Conservation (phyloP, 345 rosid genomes). For the Eucalyptus regnans region DNA sequence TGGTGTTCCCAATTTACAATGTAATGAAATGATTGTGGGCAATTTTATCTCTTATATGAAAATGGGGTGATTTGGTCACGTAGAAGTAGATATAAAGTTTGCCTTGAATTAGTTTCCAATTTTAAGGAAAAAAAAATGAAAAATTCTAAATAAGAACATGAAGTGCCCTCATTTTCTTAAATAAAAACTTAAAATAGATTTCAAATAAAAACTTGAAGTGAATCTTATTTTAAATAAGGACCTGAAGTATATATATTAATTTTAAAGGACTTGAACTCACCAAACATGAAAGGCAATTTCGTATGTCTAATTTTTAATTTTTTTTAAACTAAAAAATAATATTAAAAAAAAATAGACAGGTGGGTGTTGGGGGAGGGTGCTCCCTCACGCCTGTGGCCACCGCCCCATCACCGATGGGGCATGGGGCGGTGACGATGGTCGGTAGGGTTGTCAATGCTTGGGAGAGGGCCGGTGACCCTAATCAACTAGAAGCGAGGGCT, state of each 20-base stretch:
- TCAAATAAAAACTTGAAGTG: fast-evolving
- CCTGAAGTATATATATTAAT: fast-evolving
- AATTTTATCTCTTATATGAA: neutral
- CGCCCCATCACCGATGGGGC: fast-evolving
- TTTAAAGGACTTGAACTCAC: too few relatives aligned
- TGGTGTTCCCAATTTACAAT: neutral
- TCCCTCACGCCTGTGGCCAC: fast-evolving
- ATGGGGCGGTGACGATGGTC: fast-evolving
- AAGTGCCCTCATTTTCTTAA: too few relatives aligned
- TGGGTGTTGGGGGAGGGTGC: too few relatives aligned
- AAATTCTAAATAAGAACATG: too few relatives aligned
- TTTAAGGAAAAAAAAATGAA: too few relatives aligned
- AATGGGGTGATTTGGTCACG: neutral
- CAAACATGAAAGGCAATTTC: too few relatives aligned
- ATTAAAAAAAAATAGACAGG: fast-evolving
- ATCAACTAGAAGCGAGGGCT: fast-evolving
- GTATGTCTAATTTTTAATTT: too few relatives aligned
- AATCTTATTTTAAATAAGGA: too few relatives aligned
- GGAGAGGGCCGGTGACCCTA: fast-evolving
- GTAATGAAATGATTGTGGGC: neutral
- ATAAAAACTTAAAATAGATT: fast-evolving
- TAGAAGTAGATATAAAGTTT: neutral
- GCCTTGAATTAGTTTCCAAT: too few relatives aligned
- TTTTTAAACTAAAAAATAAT: too few relatives aligned
- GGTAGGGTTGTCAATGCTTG: fast-evolving